phyloP scores from a whole-genome alignment of 75 land plant species.

The Selaginella moellendorffii region DNA sequence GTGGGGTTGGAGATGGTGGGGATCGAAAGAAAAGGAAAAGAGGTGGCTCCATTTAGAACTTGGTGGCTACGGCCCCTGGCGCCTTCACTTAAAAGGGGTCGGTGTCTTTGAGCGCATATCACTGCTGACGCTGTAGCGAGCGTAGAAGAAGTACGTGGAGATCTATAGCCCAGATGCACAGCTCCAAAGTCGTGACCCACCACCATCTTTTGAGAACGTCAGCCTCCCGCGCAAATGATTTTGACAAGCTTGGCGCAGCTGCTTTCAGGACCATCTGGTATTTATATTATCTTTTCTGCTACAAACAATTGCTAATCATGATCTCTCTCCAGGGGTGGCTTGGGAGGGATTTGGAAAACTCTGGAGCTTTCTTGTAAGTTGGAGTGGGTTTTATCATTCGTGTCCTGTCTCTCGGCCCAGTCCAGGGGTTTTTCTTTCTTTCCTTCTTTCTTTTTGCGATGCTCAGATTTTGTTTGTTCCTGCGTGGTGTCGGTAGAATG shows the following conservation, averaged over 20 bases:
- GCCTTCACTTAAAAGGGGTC: too few relatives aligned
- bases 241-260: neutral
- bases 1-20: neutral
- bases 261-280: neutral
- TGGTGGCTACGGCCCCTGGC: too few relatives aligned
- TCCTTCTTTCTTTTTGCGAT: neutral
- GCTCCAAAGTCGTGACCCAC: neutral
- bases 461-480: neutral
- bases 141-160: neutral
- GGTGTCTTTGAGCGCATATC: too few relatives aligned
- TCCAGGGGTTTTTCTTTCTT: neutral
- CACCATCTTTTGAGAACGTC: neutral
- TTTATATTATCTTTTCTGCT: neutral
- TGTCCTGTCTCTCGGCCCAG: too few relatives aligned
- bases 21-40: neutral
- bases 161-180: neutral
- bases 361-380: neutral
- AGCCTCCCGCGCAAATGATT: conserved; percentile 1
- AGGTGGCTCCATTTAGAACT: neutral
- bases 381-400: neutral
- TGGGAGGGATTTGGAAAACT: neutral
- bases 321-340: too few relatives aligned
- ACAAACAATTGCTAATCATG: neutral
- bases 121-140: too few relatives aligned
- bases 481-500: neutral